Evolutionary conservation across 2,329 filamentous ascomycete genomes (phyloP).

Genomic region (Penicillium sp.): DNA sequence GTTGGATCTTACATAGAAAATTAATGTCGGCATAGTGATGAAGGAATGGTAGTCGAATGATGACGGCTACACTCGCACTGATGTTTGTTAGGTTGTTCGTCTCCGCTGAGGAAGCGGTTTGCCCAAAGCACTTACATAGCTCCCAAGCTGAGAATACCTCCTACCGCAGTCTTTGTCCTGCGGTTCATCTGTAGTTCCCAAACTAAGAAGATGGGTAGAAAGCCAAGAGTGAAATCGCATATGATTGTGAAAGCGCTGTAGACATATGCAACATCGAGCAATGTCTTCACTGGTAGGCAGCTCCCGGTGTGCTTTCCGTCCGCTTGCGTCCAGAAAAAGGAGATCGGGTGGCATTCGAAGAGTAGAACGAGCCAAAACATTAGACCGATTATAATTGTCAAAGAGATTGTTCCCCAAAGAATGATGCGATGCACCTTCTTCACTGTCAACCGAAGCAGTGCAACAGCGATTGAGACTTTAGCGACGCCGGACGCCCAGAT

Average conservation of each 20-base stretch:
- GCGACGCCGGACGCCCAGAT: slow-evolving; percentile 43
- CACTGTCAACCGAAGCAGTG: slow-evolving; percentile 49
- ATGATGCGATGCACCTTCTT: slow-evolving; percentile 43
- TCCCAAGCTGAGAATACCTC: slow-evolving; percentile 20
- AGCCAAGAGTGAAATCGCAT: slow-evolving; percentile 19
- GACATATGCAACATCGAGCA: slow-evolving; percentile 16
- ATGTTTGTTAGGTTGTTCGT: not conserved
- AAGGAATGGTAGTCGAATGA: slow-evolving; percentile 22
- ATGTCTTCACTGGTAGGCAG: slow-evolving; percentile 7
- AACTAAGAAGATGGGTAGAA: slow-evolving; percentile 19
- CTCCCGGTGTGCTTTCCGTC: slow-evolving; percentile 6
- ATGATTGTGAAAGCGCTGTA: slow-evolving; percentile 18
- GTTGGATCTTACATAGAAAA: slow-evolving; percentile 17
- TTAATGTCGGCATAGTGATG: slow-evolving; percentile 10
- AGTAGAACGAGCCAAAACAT: slow-evolving; percentile 31
- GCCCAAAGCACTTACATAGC: slow-evolving; percentile 15
- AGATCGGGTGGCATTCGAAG: not conserved
- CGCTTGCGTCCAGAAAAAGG: not conserved
- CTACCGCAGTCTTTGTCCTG: slow-evolving; percentile 17
- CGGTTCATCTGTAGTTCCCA: slow-evolving; percentile 23
- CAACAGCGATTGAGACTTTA: slow-evolving; percentile 50
- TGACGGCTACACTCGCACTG: slow-evolving; percentile 23
- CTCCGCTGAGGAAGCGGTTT: not conserved
- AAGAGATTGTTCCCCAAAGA: slow-evolving; percentile 43
- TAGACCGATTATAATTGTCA: slow-evolving; percentile 42